Evolutionary conservation across 2,329 filamentous ascomycete species (phyloP).

Genomic region (Alternaria gansuensis): DNA sequence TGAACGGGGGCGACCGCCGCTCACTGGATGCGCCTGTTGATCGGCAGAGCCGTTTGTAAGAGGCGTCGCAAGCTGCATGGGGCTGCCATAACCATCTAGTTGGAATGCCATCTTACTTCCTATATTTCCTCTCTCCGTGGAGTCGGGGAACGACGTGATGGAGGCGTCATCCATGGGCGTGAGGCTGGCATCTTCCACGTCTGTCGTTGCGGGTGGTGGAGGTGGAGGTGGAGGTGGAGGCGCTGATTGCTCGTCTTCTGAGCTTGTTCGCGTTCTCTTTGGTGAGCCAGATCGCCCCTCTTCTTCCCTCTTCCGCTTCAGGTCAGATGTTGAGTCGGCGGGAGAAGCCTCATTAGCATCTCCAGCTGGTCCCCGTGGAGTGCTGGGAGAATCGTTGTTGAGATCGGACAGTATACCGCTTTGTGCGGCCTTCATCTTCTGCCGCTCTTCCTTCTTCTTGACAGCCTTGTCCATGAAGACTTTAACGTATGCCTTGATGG

Average conservation of each 20-base stretch:
- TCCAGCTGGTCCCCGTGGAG: slow-evolving; percentile 23
- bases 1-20: not conserved
- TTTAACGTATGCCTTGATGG: slow-evolving; percentile 83
- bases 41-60: slow-evolving; percentile 48
- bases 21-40: slow-evolving; percentile 17
- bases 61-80: slow-evolving; percentile 58
- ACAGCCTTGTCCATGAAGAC: slow-evolving; percentile 89
- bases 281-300: slow-evolving; percentile 40
- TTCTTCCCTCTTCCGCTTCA: slow-evolving; percentile 53
- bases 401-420: slow-evolving; percentile 43
- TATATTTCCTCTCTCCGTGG: slow-evolving; percentile 28
- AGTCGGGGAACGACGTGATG: slow-evolving; percentile 16
- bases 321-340: slow-evolving; percentile 37
- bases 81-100: slow-evolving; percentile 38
- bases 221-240: slow-evolving; percentile 56
- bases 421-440: slow-evolving; percentile 65
- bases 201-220: slow-evolving; percentile 44
- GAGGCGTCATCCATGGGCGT: slow-evolving; percentile 40
- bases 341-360: slow-evolving; percentile 32
- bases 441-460: slow-evolving; percentile 68
- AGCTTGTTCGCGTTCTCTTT: slow-evolving; percentile 45
- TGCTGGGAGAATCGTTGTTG: slow-evolving; percentile 31
- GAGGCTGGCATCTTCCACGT: slow-evolving; percentile 37
- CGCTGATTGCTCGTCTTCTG: slow-evolving; percentile 53
- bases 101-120: slow-evolving; percentile 19